These are phyloP conservation scores for Tylopilus cervinicoccineus DNA, from an alignment of 768 basidiomycete species.

Conservation along the genomic window DNA sequence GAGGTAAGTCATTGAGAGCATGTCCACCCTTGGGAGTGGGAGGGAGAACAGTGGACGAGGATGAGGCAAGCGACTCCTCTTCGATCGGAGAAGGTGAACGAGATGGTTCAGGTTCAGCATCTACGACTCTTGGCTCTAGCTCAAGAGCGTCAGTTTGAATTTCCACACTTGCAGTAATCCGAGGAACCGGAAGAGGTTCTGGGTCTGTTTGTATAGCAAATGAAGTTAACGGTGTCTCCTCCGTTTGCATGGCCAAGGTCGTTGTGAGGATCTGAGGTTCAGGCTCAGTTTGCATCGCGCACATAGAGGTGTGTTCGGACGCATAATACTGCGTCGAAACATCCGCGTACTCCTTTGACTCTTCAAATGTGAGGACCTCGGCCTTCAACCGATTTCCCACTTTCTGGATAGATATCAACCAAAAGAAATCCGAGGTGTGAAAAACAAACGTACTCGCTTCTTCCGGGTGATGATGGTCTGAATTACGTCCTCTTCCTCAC, in stretches of 20 bases:
- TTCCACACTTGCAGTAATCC: constrained; percentile 45
- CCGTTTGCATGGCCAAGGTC: constrained; percentile 58
- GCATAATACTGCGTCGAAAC: constrained; percentile 68
- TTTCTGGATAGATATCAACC: constrained; percentile 43
- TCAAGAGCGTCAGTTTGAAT: constrained; percentile 56
- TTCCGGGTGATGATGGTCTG: constrained; percentile 88
- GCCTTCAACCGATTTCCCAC: constrained; percentile 55
- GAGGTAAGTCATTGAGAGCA: constrained; percentile 53
- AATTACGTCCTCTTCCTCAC: constrained; percentile 61
- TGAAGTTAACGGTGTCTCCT: constrained; percentile 24
- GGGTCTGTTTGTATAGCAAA: constrained; percentile 39
- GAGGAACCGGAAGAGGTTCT: constrained; percentile 29
- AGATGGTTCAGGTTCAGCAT: constrained; percentile 27
- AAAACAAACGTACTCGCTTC: constrained; percentile 52
- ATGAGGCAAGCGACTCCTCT: constrained; percentile 62
- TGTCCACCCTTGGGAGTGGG: constrained; percentile 58
- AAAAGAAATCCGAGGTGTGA: constrained; percentile 4
- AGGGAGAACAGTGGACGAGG: constrained; percentile 68
- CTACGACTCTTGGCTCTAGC: constrained; percentile 36
- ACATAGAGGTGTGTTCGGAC: constrained; percentile 43
- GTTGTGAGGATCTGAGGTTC: constrained; percentile 44
- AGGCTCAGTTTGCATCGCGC: constrained; percentile 59
- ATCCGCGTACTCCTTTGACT: constrained; percentile 74
- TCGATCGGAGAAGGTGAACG: constrained; percentile 43
- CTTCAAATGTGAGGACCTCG: constrained; percentile 47